Evolutionary conservation across 2,329 filamentous ascomycete species (phyloP), one percentile per base, ranked within the genome.

Genomic region (Neofusicoccum sp.): DNA sequence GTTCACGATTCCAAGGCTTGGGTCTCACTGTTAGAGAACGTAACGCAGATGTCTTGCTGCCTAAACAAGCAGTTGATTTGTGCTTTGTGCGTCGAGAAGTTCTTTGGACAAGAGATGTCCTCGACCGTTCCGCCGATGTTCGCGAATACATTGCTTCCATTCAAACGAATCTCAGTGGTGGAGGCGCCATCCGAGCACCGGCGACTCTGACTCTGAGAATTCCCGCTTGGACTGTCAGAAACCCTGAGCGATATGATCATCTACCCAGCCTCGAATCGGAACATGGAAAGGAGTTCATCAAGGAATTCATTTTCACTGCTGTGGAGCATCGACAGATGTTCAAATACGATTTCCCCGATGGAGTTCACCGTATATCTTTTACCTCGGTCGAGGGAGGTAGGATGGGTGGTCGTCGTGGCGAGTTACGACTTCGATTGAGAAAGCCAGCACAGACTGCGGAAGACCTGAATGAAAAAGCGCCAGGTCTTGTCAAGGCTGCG

Each of bases 251-350:
- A 9, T 63, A 58, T 22, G 33, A 9, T 8, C 14, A 14, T 16
- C 28, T 63, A 16, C 60, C 49, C 6, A 22, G 7, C n/a, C 22
- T 22, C 5, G 6, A 33, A 7, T 56, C 60, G 12, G 31, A 54
- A 6, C 50, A 52, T 0, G 56, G 68, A 44, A 56, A 58, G 7
- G 63, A 65, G 12, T 47, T 48, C 7, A 56, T 58, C 4, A 64
- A 73, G 29, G 69, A 65, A 8, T 77, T 72, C 37, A 61, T 73
- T 45, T 74, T 74, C 61, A 68, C 69, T 1, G 71, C 70, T 16
- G 67, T 75, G 3, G 68, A 69, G 41, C 71, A 74, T 49, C 65
- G 68, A 3, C 72, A 77, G 54, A 66, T 63, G 22, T 65, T 72
- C 28, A 58, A 34, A 3, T 69, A 69, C 1, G 49, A 56, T 4